Evolutionary conservation across 441 rosid species (phyloP).

Genomic region (Euphorbia celastroides): DNA sequence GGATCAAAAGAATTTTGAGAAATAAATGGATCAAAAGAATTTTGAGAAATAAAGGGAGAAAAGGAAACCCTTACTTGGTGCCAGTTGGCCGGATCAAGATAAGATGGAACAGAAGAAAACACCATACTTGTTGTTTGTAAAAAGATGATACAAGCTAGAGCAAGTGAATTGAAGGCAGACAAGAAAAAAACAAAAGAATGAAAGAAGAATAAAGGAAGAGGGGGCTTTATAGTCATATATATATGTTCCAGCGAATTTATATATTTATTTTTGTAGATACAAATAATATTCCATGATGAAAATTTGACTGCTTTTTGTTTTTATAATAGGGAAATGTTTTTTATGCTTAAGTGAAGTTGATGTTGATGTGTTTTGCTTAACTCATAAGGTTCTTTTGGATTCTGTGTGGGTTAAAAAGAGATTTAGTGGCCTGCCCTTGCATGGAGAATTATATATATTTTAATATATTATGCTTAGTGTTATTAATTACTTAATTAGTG

Average conservation of each 20-base stretch:
- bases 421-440: too few species aligned
- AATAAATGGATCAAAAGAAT: too few species aligned
- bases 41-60: neutral
- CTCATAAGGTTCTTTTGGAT: constrained; percentile 44
- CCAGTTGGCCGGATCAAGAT: constrained; percentile 97
- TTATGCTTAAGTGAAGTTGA: constrained; percentile 41
- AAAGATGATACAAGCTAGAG: constrained; percentile 36
- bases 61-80: constrained; percentile 48
- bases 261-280: neutral
- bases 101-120: constrained; percentile 78
- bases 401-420: constrained; percentile 17
- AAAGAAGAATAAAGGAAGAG: constrained; percentile 34
- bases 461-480: too few species aligned
- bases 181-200: constrained; percentile 12
- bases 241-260: constrained; percentile 8
- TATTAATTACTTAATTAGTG: constrained; percentile 8
- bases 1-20: too few species aligned
- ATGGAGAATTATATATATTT: too few species aligned
- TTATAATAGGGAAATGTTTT: constrained; percentile 34
- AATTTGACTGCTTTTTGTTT: constrained; percentile 30
- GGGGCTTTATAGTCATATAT: constrained; percentile 35
- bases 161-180: constrained; percentile 13
- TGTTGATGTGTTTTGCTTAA: constrained; percentile 44
- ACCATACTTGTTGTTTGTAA: constrained; percentile 49
- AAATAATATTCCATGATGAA: constrained; percentile 8